Percentiles rank a stretch among this genome's conserved stretches.
Evolutionary conservation across 1,139 yeast species (phyloP).

Genomic region (Blastobotrys illinoisensis): DNA sequence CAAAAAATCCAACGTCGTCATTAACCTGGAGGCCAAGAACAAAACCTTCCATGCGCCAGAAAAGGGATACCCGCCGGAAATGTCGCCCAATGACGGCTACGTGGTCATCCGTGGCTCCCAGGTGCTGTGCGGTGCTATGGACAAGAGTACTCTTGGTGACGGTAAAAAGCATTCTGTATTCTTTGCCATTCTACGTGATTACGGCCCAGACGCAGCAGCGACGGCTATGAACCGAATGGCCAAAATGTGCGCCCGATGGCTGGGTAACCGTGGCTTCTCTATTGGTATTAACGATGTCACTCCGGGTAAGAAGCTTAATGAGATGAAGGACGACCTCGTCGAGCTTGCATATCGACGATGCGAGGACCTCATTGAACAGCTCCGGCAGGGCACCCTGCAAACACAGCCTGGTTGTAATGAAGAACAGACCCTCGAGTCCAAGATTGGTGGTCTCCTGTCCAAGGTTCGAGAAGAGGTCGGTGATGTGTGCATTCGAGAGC

Average conservation of each 20-base stretch:
- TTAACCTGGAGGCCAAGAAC: slow-evolving; percentile 90
- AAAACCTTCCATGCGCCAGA: slow-evolving; percentile 80
- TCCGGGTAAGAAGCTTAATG: slow-evolving; percentile 74
- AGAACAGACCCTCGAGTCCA: slow-evolving; percentile 96
- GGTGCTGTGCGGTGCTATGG: slow-evolving; percentile 92
- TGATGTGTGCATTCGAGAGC: slow-evolving; percentile 89
- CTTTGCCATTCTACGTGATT: slow-evolving; percentile 89
- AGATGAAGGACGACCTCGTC: slow-evolving; percentile 81
- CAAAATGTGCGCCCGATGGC: slow-evolving; percentile 86
- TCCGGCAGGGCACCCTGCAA: slow-evolving; percentile 82
- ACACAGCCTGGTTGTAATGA: slow-evolving; percentile 99
- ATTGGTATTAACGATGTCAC: slow-evolving; percentile 98
- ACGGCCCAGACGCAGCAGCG: slow-evolving; percentile 94
- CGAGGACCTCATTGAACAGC: slow-evolving; percentile 80
- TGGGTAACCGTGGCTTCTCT: slow-evolving; percentile 94
- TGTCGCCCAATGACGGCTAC: slow-evolving; percentile 97
- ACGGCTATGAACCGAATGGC: slow-evolving; percentile 98
- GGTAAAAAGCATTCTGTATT: slow-evolving; percentile 97
- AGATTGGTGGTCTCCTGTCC: slow-evolving; percentile 91
- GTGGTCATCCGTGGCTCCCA: slow-evolving; percentile 87
- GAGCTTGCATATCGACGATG: slow-evolving; percentile 88
- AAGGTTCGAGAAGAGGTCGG: slow-evolving; percentile 99
- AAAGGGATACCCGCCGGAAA: slow-evolving; percentile 67
- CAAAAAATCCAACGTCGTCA: slow-evolving; percentile 64
- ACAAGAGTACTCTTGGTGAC: slow-evolving; percentile 91